Evolutionary conservation across 768 basidiomycete species (phyloP), one percentile per base, ranked within the genome.

Genomic region (Lentinula detonsa): DNA sequence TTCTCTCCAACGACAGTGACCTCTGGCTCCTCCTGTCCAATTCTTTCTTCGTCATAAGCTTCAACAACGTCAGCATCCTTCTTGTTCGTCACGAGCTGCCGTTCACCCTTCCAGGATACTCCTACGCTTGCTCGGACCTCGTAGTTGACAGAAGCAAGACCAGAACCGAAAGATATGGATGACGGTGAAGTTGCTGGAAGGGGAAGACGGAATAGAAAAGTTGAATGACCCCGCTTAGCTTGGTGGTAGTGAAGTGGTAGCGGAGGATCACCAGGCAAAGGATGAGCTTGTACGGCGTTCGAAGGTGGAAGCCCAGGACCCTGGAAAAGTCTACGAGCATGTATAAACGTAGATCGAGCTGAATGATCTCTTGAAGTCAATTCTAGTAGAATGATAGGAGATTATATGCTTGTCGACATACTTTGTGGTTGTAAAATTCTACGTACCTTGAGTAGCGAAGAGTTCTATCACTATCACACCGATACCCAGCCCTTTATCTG

Each of bases 251-350:
- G 73, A 0, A 79, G 75, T 0, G 90, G 90, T 3, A 93, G 72
- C 0, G 78, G 79, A 1, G 83, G 79, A 61, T 86, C 83, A 1
- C 81, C 86, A 15, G 83, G 78, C 4, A 74, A 68, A 2, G 86
- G 81, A 68, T 87, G 79, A 1, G 84, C 78, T 59, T 87, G 78
- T 0, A 94, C 90, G 1, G 92, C 88, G 69, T 93, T 93, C 10
- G 91, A 93, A 7, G 90, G 90, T 0, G 91, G 92, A 6, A 93
- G 75, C 16, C 85, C 86, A 2, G 88, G 88, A 2, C 91, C 91
- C 72, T 93, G 91, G 68, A 92, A 94, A 5, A 90, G 69, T 35
- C 88, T 80, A 33, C 83, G 79, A 60, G 78, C 82, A 64, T 89
- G 87, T 34, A 92, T 70, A 66, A 93, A 93, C 0, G 85, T 87